Evolutionary conservation across 2,329 filamentous ascomycete species (phyloP).

Genomic region (Colletotrichum sp.): DNA sequence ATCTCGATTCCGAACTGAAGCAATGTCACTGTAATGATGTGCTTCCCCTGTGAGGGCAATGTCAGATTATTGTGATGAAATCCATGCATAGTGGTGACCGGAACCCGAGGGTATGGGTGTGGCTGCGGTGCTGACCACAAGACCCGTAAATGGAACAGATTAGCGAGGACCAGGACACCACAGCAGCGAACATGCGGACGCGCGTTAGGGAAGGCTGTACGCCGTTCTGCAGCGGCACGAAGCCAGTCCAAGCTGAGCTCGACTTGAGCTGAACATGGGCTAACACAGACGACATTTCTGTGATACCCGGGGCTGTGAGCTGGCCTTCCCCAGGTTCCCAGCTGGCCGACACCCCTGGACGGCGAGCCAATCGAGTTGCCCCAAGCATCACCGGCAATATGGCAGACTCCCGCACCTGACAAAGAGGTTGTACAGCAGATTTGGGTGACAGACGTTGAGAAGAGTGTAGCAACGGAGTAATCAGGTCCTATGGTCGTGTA

Average conservation of each 20-base stretch:
- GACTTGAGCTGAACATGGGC: background rate
- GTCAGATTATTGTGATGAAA: background rate
- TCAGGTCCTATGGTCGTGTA: background rate
- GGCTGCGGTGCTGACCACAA: conserved; percentile 2
- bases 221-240: background rate
- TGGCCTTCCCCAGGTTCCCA: background rate
- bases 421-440: background rate
- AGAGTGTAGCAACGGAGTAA: background rate
- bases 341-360: background rate
- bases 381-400: background rate
- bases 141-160: conserved; percentile 21
- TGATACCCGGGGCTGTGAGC: background rate
- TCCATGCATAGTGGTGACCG: background rate
- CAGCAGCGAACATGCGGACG: conserved; percentile 6
- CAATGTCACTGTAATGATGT: background rate
- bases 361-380: background rate
- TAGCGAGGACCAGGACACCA: conserved; percentile 14
- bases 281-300: background rate
- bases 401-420: background rate
- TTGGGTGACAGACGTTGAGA: background rate
- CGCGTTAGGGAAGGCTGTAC: background rate
- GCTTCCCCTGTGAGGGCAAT: background rate
- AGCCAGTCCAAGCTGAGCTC: background rate
- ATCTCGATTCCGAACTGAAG: background rate
- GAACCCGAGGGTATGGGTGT: background rate